Evolutionary conservation across 139 green algal species (phyloP).

Genomic region (Coelastrella sp.): DNA sequence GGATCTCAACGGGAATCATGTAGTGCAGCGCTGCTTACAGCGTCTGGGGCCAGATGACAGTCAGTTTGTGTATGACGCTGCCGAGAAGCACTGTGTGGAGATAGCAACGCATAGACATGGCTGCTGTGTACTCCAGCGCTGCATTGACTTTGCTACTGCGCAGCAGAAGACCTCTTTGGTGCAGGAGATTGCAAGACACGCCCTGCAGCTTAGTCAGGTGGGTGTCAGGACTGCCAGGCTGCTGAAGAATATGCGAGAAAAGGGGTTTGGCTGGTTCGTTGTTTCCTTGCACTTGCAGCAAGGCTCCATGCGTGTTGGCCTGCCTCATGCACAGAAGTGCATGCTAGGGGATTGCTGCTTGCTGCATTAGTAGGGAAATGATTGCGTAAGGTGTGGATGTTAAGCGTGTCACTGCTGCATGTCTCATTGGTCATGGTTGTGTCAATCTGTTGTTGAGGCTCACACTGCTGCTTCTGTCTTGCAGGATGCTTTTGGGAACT

Average conservation of each 20-base stretch:
- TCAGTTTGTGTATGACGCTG: slow-evolving; percentile 97
- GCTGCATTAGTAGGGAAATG: no score
- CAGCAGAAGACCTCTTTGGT: slow-evolving; percentile 86
- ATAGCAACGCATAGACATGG: slow-evolving; percentile 98
- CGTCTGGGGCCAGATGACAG: slow-evolving; percentile 65
- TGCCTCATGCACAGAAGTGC: no score
- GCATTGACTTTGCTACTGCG: slow-evolving; percentile 95
- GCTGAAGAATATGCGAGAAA: no score
- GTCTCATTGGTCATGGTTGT: no score
- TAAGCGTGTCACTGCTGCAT: neutral
- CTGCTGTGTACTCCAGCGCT: slow-evolving; percentile 99
- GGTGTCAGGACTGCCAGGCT: neutral
- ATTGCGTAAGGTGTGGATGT: no score
- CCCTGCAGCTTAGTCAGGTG: slow-evolving; percentile 88
- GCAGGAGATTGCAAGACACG: slow-evolving; percentile 83
- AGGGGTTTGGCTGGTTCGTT: no score
- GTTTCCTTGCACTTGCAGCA: no score
- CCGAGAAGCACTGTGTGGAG: slow-evolving; percentile 85
- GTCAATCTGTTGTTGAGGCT: no score
- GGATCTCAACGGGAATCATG: slow-evolving; percentile 99
- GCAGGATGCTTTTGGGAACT: slow-evolving; percentile 97
- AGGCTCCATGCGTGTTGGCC: no score
- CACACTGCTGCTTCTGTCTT: neutral
- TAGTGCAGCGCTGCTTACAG: slow-evolving; percentile 98
- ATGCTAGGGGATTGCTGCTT: no score